Base-by-base conservation (phyloP, 495 filamentous ascomycete genomes). In the Penicillium salamii region DNA sequence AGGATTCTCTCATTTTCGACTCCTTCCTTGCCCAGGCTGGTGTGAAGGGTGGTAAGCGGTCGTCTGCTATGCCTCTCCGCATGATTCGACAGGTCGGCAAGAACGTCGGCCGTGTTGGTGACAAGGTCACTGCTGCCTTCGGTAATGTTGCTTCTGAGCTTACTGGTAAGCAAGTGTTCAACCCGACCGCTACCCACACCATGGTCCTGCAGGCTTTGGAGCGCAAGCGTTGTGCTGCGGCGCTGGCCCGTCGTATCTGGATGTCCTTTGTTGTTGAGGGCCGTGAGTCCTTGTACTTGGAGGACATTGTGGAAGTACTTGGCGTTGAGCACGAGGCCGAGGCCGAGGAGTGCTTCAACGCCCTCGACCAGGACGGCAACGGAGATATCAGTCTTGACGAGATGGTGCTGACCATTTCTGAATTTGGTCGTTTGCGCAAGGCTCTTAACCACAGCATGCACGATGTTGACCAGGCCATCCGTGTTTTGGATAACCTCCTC, bases 261-360 rank as follows among this genome's bases (percentile, higher is more conserved):
- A 96, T 96, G 90, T 96, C 90, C 2, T 97, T 97, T 62, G 93
- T 97, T 9, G 82, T 91, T 13, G 91, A 97, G 66, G 92, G 89
- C 37, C 83, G 84, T 34, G 87, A 95, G 33, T 71, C 87, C 6
- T 74, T 98, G 21, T 91, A 78, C 52, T 64, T 77, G 21, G 90
- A 95, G 7, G 93, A 98, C 60, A 76, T 98, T 39, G 49, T 83
- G 9, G 93, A 97, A 61, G 91, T 97, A 7, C 82, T 98, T 46
- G 93, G 93, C 2, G 68, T 76, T 1, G 79, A 82, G 5, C 80
- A 85, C 44, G 76, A 81, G 35, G 70, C 74, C 0, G 88, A 93
- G 43, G 93, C 93, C 9, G 82, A 90, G 29, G 90, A 95, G 66
- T 87, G 83, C 55, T 96, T 98, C 59, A 60, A 62, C 15, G 77